Evolutionary conservation across 2,329 filamentous ascomycete species (phyloP), one percentile per base, ranked within the genome.

Genomic region (Emergomyces pasteurianus): DNA sequence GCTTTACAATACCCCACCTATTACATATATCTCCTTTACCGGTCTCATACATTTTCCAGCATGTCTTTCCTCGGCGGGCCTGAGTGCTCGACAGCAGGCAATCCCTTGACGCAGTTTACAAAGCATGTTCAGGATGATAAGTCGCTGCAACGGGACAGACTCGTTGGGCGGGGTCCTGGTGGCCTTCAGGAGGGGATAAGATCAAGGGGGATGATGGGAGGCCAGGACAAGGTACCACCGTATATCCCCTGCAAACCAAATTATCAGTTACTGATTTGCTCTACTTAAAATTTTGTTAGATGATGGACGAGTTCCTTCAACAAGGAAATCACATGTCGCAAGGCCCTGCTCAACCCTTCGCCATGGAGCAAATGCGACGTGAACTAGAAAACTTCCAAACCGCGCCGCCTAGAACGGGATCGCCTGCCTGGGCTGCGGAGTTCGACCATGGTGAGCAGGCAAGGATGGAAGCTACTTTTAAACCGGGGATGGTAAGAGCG

Each of bases 51-150:
- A 34, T 9, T 31, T 49, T n/a, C 40, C 49, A 79, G 64, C 67
- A 97, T 99, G 92, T 96, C 92, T 60, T 97, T 99, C 75, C 83
- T 97, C 70, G 90, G 90, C 77, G 92, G 92, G 68, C 89, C 92
- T 68, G 94, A 97, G 79, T 99, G 94, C 82, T 97, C 92, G 61
- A 95, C 94, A 64, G 91, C 89, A 66, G 90, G 88, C 71, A 99
- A 99, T 76, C 94, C 95, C 61, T 86, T 99, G 70, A 92, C 90
- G 73, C 94, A 97, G 80, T 95, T 99, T 75, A 90, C 92, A 65
- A 99, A 99, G 77, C 92, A 96, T 75, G 90, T 94, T 61, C 89
- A 95, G 72, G 90, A 95, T 81, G 94, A 99, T 79, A 95, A 92
- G 77, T 94, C 89, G 61, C 80, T 97, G 61, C 94, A 97, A 77